These are phyloP conservation scores for Lonicera japonica DNA, from an alignment of 129 eudicot species.

Conservation along the genomic window DNA sequence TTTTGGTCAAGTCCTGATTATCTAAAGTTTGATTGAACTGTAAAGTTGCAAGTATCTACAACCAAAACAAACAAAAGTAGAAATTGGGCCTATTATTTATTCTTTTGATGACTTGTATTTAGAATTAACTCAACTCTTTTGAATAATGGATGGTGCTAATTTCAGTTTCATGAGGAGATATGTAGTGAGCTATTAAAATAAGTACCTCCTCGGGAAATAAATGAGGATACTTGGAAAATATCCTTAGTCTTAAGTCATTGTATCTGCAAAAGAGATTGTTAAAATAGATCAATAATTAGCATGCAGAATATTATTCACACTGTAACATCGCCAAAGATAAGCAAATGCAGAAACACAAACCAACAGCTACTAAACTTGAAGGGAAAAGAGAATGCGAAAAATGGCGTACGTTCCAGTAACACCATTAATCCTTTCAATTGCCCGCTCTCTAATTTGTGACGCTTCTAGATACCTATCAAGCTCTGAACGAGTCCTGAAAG, in stretches of 20 bases:
- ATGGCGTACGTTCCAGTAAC: slow-evolving; percentile 86
- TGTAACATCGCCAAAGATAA: background rate
- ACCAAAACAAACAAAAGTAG: background rate
- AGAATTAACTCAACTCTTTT: background rate
- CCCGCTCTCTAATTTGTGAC: slow-evolving; percentile 82
- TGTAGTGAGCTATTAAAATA: background rate
- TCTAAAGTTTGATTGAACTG: background rate
- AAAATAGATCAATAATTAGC: background rate
- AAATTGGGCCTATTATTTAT: too few relatives aligned
- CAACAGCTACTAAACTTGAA: background rate
- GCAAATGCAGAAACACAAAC: background rate
- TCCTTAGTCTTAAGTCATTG: slow-evolving; percentile 71
- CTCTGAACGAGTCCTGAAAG: slow-evolving; percentile 92
- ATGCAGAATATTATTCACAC: background rate
- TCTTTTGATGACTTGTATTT: too few relatives aligned
- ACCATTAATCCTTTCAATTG: slow-evolving; percentile 81
- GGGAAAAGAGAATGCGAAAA: slow-evolving; percentile 1
- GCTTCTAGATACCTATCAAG: slow-evolving; percentile 93
- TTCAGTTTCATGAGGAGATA: background rate
- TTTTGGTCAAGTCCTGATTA: too few relatives aligned
- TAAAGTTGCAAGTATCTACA: background rate
- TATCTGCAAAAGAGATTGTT: slow-evolving; percentile 46
- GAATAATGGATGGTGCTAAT: background rate
- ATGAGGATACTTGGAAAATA: slow-evolving; percentile 83
- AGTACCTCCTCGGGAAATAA: slow-evolving; percentile 84